Evolutionary conservation across 805 yeast genomes (phyloP), one percentile per base, ranked within the genome.

Genomic region (Ogataea methanolica): DNA sequence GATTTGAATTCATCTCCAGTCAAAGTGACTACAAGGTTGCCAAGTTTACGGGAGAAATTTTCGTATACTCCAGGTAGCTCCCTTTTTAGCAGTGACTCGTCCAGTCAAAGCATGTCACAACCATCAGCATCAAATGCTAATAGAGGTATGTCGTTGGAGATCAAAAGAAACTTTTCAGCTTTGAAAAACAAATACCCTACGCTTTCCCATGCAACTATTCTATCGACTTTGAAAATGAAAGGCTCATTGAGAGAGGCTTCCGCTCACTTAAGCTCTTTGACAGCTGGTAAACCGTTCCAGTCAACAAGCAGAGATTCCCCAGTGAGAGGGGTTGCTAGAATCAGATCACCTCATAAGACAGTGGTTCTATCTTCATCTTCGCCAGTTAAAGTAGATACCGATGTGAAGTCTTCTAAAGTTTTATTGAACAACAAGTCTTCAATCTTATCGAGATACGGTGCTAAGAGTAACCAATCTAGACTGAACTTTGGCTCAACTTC

Each of bases 31-130:
- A 60, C 63, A 3, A 53, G 65, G 36, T 52, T 66, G 6, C 60
- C 68, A 9, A 62, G 63, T 41, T 57, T 76, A 42, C 59, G 72
- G 33, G 77, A 74, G 46, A 67, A 68, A 53, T 76, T 73, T 51
- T 67, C 76, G 1, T 77, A 71, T 49, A 47, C 52, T 33, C 58
- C 61, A 16, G 47, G 36, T 5, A 47, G 12, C 14, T 14, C 37
- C 23, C 4, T 12, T 7, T 16, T n/a, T 5, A 33, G 31, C 17
- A 33, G n/a, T 35, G 16, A 33, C 12, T 29, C 16, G 8, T 11
- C 26, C 33, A 29, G 12, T 22, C 26, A 31, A 19, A 29, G 42
- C 14, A 15, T 36, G 19, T 21, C 31, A 26, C 31, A 29, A 17
- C 29, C 37, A 16, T 17, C 15, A 16, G 19, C 23, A 7, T n/a